Percentiles rank a stretch among this genome's conserved stretches.
These are phyloP conservation scores for Medicago ruthenica DNA, from an alignment of 306 rosid genomes.

Conservation along the genomic window DNA sequence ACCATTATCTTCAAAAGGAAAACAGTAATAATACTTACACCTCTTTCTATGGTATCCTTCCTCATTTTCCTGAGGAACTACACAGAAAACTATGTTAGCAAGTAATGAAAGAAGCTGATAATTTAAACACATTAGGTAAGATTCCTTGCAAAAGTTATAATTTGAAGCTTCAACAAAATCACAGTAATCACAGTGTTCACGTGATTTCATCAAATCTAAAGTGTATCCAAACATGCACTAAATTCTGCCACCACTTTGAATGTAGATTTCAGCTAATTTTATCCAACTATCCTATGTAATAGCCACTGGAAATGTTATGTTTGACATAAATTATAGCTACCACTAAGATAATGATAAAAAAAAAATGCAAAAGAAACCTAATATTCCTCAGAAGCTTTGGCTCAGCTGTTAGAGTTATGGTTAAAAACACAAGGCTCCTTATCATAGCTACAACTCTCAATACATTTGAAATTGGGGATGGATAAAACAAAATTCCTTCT, in stretches of 20 bases:
- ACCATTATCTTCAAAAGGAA: no score
- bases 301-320: not conserved
- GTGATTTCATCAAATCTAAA: no score
- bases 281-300: no score
- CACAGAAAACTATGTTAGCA: no score
- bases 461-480: slow-evolving; percentile 50
- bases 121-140: not conserved
- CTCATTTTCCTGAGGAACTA: no score
- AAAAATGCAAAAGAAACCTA: slow-evolving; percentile 36
- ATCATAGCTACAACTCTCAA: slow-evolving; percentile 45
- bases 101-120: not conserved
- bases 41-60: no score
- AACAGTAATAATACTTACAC: no score
- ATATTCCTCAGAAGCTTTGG: slow-evolving; percentile 42
- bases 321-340: not conserved
- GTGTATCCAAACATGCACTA: no score
- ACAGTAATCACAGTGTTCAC: no score
- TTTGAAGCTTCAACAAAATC: no score
- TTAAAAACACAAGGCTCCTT: slow-evolving; percentile 43
- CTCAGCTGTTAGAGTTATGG: slow-evolving; percentile 15
- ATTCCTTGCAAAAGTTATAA: not conserved
- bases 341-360: slow-evolving; percentile 8
- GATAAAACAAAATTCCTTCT: slow-evolving; percentile 48
- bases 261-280: no score
- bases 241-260: no score